Percentiles rank a stretch among this genome's conserved stretches.
phyloP scores from a whole-genome alignment of 495 filamentous ascomycete species.

The Neurospora hispaniola region DNA sequence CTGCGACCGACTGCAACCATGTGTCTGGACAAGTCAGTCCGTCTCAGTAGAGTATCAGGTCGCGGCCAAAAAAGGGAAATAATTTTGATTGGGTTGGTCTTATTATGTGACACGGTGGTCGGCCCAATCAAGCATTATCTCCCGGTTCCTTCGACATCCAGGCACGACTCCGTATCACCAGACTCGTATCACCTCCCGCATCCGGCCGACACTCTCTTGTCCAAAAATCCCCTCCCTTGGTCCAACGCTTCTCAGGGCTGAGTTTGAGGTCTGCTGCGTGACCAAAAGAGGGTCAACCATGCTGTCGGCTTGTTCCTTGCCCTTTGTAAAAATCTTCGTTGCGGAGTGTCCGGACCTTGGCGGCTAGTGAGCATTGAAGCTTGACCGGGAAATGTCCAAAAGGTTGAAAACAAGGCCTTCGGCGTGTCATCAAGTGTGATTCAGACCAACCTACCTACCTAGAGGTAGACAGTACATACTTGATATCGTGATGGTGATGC shows the following conservation, averaged over 20 bases:
- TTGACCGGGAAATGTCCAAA: background rate
- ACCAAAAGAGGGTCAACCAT: background rate
- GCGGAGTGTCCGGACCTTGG: background rate
- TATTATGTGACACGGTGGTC: background rate
- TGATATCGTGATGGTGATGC: background rate
- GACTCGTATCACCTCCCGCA: background rate
- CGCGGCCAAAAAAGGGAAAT: background rate
- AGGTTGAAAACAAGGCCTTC: background rate
- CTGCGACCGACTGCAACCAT: background rate
- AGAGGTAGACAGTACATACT: background rate
- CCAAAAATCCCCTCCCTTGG: background rate
- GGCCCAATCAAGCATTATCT: background rate
- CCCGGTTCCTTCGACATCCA: background rate
- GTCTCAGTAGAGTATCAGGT: background rate
- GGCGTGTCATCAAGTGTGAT: background rate
- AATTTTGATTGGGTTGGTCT: background rate
- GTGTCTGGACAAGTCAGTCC: background rate
- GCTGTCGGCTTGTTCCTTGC: background rate
- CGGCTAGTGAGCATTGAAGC: background rate
- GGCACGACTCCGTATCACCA: background rate
- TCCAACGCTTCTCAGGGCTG: background rate
- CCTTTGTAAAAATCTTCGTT: background rate
- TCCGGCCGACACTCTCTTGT: background rate
- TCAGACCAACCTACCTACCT: background rate
- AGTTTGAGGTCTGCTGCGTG: background rate